Conservation (phyloP, 1,284 basidiomycete genomes). For the Mycosarcoma mackinlayi region DNA sequence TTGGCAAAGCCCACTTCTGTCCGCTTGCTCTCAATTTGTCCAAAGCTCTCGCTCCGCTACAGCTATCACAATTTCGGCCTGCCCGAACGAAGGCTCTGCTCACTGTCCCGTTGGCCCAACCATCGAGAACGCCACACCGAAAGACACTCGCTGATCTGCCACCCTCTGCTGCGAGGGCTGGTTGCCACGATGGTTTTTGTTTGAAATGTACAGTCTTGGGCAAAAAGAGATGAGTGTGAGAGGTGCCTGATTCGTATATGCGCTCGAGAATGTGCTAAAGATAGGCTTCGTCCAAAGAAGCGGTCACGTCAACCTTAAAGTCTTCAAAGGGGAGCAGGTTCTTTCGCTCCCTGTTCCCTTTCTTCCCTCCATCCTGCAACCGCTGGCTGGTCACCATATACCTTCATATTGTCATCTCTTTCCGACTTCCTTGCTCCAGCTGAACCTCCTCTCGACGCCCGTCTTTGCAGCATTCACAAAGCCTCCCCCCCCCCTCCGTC, state of each 20-base stretch:
- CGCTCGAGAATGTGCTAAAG: neutral
- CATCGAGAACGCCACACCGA: conserved; percentile 26
- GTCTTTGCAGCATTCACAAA: conserved; percentile 16
- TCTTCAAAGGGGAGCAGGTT: conserved; percentile 16
- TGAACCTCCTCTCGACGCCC: conserved; percentile 2
- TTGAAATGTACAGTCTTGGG: too few relatives aligned
- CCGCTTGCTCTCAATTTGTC: too few relatives aligned
- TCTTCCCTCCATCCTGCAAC: conserved; percentile 10
- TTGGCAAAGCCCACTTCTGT: neutral
- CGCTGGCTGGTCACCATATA: conserved; percentile 22
- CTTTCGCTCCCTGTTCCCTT: conserved; percentile 1
- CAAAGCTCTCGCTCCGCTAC: too few relatives aligned
- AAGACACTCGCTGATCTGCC: conserved; percentile 6
- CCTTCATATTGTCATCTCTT: neutral
- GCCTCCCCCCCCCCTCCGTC: conserved; percentile 1
- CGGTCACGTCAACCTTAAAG: conserved; percentile 25
- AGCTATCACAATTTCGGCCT: too few relatives aligned
- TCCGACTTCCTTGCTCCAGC: neutral
- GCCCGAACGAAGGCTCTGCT: too few relatives aligned
- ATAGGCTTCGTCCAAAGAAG: too few relatives aligned
- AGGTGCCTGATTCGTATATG: conserved; percentile 29
- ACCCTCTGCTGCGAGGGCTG: neutral
- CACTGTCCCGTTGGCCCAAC: neutral
- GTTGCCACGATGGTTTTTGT: neutral
- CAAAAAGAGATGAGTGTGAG: too few relatives aligned